Evolutionary conservation across 1,284 basidiomycete species (phyloP).

Genomic region (Melampsora abietis-canadensis): DNA sequence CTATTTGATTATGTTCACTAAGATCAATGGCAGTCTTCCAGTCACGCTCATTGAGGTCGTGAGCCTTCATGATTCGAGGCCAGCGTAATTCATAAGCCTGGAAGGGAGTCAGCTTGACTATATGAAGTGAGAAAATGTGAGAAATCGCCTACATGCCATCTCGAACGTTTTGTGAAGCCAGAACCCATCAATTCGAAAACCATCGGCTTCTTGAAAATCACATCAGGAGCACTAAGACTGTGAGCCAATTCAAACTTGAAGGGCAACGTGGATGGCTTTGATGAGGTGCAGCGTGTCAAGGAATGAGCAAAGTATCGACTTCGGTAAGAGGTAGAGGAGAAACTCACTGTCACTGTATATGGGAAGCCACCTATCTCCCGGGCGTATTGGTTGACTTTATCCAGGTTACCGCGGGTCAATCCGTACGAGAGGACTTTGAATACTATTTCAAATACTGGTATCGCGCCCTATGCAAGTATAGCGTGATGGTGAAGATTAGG

Average conservation of each 20-base stretch:
- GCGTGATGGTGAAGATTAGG: slow-evolving; percentile 50
- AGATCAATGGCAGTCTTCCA: slow-evolving; percentile 33
- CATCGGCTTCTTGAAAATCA: slow-evolving; percentile 64
- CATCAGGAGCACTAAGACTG: slow-evolving; percentile 60
- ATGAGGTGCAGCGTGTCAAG: background rate
- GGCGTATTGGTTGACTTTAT: slow-evolving; percentile 11
- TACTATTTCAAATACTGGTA: slow-evolving; percentile 11
- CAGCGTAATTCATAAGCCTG: slow-evolving; percentile 78
- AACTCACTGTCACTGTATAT: background rate
- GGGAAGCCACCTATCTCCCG: background rate
- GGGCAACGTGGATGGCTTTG: slow-evolving; percentile 55
- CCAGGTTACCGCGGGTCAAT: slow-evolving; percentile 8
- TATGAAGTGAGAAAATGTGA: background rate
- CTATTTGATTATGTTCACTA: slow-evolving; percentile 15
- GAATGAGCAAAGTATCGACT: background rate
- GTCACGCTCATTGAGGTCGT: slow-evolving; percentile 17
- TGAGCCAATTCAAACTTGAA: slow-evolving; percentile 61
- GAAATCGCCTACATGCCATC: slow-evolving; percentile 59
- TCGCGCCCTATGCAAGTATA: slow-evolving; percentile 62
- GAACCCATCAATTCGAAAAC: slow-evolving; percentile 73
- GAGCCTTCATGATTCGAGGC: slow-evolving; percentile 58
- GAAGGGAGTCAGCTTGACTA: background rate
- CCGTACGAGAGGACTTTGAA: slow-evolving; percentile 23
- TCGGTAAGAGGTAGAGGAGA: background rate
- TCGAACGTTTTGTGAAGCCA: slow-evolving; percentile 67